Percentiles rank a stretch among this genome's conserved stretches.
These are phyloP conservation scores for Byssothecium circinans DNA, from an alignment of 2,329 filamentous ascomycete species.

Conservation along the genomic window DNA sequence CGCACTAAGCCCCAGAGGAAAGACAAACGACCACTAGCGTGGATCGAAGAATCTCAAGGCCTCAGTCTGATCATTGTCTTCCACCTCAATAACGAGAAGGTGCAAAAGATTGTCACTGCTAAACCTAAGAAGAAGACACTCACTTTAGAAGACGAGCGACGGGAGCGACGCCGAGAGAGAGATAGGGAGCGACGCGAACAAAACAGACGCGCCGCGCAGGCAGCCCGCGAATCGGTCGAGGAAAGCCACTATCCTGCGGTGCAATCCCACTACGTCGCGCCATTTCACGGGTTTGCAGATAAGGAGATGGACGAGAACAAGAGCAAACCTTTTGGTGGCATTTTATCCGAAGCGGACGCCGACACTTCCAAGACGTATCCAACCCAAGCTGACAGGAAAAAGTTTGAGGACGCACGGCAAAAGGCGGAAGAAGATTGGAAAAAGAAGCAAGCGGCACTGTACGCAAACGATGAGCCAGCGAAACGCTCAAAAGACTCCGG, in stretches of 20 bases:
- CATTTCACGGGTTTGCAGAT: conserved; percentile 86
- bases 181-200: conserved; percentile 47
- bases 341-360: conserved; percentile 83
- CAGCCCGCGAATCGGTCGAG: conserved; percentile 44
- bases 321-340: conserved; percentile 92
- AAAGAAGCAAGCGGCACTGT: conserved; percentile 64
- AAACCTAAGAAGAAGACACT: conserved; percentile 56
- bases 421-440: conserved; percentile 93
- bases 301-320: conserved; percentile 87
- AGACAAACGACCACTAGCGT: conserved; percentile 40
- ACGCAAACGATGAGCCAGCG: conserved; percentile 64
- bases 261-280: conserved; percentile 69
- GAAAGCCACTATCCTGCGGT: conserved; percentile 60
- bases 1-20: conserved; percentile 36
- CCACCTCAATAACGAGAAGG: conserved; percentile 53
- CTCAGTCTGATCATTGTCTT: conserved; percentile 38
- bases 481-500: conserved; percentile 67
- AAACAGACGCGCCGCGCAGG: conserved; percentile 51
- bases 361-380: conserved; percentile 90
- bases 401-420: conserved; percentile 86
- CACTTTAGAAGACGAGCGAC: conserved; percentile 35
- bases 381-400: conserved; percentile 73
- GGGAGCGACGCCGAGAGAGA: conserved; percentile 36
- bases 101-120: conserved; percentile 62
- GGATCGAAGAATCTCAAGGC: conserved; percentile 38